A percentile compares a stretch with the other conserved stretches of the same genome.
phyloP scores from a whole-genome alignment of 441 rosid genomes.

The Hura crepitans region DNA sequence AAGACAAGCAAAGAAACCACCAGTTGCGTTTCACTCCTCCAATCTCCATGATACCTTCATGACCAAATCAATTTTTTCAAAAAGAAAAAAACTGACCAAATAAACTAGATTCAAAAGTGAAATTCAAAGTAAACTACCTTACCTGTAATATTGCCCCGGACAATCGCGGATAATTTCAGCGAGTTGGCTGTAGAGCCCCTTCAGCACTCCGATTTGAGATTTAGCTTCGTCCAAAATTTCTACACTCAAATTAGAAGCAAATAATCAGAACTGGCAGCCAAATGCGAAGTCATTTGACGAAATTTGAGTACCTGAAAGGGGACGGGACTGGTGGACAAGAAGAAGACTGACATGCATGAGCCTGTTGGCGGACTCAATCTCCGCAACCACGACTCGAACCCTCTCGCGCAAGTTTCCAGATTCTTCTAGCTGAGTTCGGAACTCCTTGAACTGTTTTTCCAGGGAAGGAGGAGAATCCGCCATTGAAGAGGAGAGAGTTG shows the following conservation, averaged over 20 bases:
- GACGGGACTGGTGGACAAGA: slow-evolving; percentile 79
- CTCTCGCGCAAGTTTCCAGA: slow-evolving; percentile 67
- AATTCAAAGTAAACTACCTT: background rate
- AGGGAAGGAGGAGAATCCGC: slow-evolving; percentile 34
- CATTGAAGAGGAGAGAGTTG: slow-evolving; percentile 34
- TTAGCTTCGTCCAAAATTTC: slow-evolving; percentile 68
- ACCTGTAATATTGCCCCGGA: slow-evolving; percentile 84
- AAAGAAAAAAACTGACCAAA: background rate
- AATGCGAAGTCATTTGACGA: background rate
- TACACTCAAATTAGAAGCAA: slow-evolving; percentile 24
- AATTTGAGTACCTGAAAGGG: slow-evolving; percentile 55
- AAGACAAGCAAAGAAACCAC: slow-evolving; percentile 80
- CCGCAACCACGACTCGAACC: slow-evolving; percentile 66
- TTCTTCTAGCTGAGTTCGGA: slow-evolving; percentile 67
- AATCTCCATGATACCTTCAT: slow-evolving; percentile 84
- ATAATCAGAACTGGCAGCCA: background rate
- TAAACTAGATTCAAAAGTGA: background rate
- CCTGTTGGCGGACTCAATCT: slow-evolving; percentile 72
- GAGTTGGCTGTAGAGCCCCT: slow-evolving; percentile 51
- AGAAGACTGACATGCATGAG: slow-evolving; percentile 70
- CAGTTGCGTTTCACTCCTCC: slow-evolving; percentile 85
- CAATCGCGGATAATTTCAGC: slow-evolving; percentile 49
- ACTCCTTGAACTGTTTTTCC: slow-evolving; percentile 76
- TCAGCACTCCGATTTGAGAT: slow-evolving; percentile 51
- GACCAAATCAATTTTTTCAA: background rate